Evolutionary conservation across 805 yeast species (phyloP).

Genomic region (Candida chilensis): DNA sequence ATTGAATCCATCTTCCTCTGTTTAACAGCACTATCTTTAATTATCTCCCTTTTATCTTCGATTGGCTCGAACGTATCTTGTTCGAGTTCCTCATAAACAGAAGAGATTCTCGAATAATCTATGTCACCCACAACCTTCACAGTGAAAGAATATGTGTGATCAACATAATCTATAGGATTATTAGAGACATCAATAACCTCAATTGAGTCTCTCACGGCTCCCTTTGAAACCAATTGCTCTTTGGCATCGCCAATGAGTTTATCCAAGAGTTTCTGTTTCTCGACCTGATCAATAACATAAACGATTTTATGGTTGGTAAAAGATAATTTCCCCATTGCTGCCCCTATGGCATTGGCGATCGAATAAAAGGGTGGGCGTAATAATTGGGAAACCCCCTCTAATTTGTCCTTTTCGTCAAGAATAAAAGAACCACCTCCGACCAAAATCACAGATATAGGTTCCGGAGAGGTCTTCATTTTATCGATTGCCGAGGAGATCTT

Average conservation of each 20-base stretch:
- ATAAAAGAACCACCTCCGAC: conserved; percentile 46
- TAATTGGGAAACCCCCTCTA: conserved; percentile 32
- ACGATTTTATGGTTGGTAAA: conserved; percentile 13
- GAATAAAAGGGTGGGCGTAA: conserved; percentile 28
- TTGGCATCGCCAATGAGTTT: conserved; percentile 7
- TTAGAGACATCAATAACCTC: conserved; percentile 11
- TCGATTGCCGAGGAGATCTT: conserved; percentile 31
- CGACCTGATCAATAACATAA: conserved; percentile 2
- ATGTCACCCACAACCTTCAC: conserved; percentile 34
- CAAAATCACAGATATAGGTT: conserved; percentile 28
- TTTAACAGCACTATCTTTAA: conserved; percentile 7
- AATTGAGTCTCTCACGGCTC: conserved; percentile 13
- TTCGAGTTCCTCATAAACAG: conserved; percentile 3
- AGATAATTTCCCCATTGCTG: conserved; percentile 36
- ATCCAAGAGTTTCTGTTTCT: conserved; percentile 9
- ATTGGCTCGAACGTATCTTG: conserved; percentile 2
- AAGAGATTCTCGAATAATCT: conserved; percentile 18
- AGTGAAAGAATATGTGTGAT: conserved; percentile 19
- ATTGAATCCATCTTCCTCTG: conserved; percentile 5
- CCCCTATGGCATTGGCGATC: conserved; percentile 44
- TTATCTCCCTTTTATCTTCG: conserved; percentile 3
- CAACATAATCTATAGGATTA: conserved; percentile 22
- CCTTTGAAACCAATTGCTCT: conserved; percentile 10
- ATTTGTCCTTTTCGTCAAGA: conserved; percentile 18
- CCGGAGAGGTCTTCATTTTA: conserved; percentile 33